Percentiles rank a stretch among this genome's conserved stretches.
Evolutionary conservation across 2,329 filamentous ascomycete genomes (phyloP).

Genomic region (Colletotrichum australisinense): DNA sequence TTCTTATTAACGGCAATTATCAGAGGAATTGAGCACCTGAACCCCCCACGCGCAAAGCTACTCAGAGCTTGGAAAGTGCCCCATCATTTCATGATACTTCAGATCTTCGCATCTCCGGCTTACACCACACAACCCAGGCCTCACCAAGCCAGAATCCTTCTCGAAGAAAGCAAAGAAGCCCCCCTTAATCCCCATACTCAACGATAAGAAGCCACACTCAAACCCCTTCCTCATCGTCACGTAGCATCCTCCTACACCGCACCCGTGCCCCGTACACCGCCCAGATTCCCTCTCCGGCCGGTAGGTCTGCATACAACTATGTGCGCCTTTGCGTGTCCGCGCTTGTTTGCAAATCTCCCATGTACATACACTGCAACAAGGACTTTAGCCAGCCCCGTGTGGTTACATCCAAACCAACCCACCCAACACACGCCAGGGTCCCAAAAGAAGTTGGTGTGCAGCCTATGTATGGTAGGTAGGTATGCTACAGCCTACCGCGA

Average conservation of each 20-base stretch:
- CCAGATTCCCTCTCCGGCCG: neutral
- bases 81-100: neutral
- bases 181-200: neutral
- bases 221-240: neutral
- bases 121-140: neutral
- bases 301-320: neutral
- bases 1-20: too few relatives aligned
- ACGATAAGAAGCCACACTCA: neutral
- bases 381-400: neutral
- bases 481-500: too few relatives aligned
- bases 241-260: neutral
- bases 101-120: neutral
- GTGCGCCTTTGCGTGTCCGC: neutral
- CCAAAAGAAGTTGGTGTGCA: conserved; percentile 1
- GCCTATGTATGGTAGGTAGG: neutral
- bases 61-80: neutral
- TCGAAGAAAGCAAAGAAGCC: neutral
- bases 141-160: neutral
- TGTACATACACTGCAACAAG: neutral
- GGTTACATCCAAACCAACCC: neutral
- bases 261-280: neutral
- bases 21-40: neutral
- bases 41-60: neutral
- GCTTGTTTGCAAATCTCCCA: neutral
- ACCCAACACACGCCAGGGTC: neutral